phyloP scores from a whole-genome alignment of 768 basidiomycete species.

The Symmetrospora coprosmae region DNA sequence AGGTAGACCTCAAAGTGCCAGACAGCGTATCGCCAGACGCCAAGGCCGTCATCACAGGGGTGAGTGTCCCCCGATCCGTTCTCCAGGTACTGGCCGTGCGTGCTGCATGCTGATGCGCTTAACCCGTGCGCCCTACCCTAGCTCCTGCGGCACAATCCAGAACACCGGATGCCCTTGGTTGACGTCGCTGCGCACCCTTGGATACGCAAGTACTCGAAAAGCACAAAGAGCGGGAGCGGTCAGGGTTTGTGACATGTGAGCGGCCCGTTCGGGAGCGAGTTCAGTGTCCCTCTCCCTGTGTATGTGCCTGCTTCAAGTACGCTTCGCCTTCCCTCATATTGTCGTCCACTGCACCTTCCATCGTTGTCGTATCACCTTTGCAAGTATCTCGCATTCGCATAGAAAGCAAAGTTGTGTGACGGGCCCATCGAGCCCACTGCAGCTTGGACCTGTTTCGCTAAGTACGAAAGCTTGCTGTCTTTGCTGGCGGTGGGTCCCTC shows the following conservation, averaged over 20 bases:
- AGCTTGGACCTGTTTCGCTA: too few relatives aligned
- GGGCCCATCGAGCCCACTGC: too few relatives aligned
- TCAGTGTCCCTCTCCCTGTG: too few relatives aligned
- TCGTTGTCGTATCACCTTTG: too few relatives aligned
- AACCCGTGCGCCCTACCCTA: conserved; percentile 35
- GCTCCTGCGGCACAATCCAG: conserved; percentile 66
- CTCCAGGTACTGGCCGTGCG: background rate
- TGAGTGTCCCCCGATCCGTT: conserved; percentile 35
- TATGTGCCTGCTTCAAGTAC: too few relatives aligned
- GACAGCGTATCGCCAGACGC: conserved; percentile 50
- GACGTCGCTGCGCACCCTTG: conserved; percentile 74
- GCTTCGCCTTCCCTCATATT: too few relatives aligned
- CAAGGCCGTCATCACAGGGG: conserved; percentile 51
- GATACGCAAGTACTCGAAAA: conserved; percentile 44
- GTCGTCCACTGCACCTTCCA: too few relatives aligned
- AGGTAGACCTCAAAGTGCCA: conserved; percentile 64
- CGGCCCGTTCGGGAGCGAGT: too few relatives aligned
- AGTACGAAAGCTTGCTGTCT: too few relatives aligned
- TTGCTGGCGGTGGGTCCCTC: too few relatives aligned
- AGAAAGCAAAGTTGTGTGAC: too few relatives aligned
- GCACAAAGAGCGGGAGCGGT: background rate
- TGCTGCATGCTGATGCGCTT: background rate
- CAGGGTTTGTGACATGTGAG: conserved; percentile 10
- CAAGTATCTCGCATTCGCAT: too few relatives aligned
- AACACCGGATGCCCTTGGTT: conserved; percentile 55